A percentile compares a stretch with the other conserved stretches of the same genome.
Evolutionary conservation across 345 rosid genomes (phyloP).

Genomic region (Eutrema heterophyllum): DNA sequence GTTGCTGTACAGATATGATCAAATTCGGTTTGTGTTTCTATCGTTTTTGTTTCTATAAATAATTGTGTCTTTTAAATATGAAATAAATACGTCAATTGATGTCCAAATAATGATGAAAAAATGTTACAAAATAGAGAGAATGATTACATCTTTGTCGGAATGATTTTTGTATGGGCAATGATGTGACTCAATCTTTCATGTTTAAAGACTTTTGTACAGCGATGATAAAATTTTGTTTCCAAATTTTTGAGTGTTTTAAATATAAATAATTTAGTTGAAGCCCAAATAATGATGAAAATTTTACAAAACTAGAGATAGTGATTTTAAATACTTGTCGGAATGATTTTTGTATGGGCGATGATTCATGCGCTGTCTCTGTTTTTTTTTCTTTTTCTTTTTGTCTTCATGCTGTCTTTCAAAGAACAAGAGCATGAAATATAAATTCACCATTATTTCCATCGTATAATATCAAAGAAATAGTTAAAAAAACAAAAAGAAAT

Average conservation of each 20-base stretch:
- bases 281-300: neutral
- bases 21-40: neutral
- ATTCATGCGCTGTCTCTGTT: conserved; percentile 21
- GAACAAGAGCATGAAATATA: neutral
- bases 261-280: neutral
- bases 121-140: neutral
- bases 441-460: neutral
- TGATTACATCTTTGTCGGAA: neutral
- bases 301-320: neutral
- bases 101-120: neutral
- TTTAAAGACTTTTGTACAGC: neutral
- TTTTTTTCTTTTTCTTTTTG: neutral
- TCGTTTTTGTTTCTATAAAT: neutral
- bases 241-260: neutral
- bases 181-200: neutral
- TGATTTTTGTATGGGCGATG: conserved; percentile 11
- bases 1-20: conserved; percentile 7
- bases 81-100: neutral
- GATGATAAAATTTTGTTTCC: neutral
- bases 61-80: neutral
- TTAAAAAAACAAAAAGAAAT: neutral
- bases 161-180: conserved; percentile 6
- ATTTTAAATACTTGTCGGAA: conserved; percentile 3
- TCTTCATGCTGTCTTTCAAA: conserved; percentile 6
- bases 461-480: neutral